Base-by-base conservation (phyloP, 176 grass and related monocot species). In the Phoenix dactylifera region DNA sequence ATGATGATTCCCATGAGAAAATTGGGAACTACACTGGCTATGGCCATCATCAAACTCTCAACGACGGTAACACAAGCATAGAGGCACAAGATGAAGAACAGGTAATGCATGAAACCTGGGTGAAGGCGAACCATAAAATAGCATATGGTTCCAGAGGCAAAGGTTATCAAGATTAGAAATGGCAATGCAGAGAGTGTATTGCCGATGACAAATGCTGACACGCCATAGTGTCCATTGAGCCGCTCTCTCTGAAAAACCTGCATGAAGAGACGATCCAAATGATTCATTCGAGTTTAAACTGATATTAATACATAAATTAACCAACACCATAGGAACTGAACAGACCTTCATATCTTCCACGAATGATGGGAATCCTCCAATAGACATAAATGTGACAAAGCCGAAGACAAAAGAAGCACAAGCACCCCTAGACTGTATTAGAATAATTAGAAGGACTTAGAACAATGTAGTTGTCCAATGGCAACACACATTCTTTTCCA, bases 301-400 rank as follows among this genome's bases (percentile, higher is more conserved):
- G 9, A 14, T 44, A 44, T 44, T 14, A 44, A 44, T 44, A 9
- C 3, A 12, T 44, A 44, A 44, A 44, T 44, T 12, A 44, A 12
- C 35, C 9, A 44, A 63, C 3, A 15, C 23, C 10, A 4, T 50
- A 24, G 18, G 16, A 23, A 16, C 52, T 26, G 54, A 62, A 51
- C n/a, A 17, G 7, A 98, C 94, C 94, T 99, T 99, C 94, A 99
- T 99, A 77, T 99, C 94, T 81, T 99, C 94, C 6, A 99, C 94
- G 49, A 99, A 99, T 4, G 94, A 99, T 64, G 94, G 94, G 26
- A 99, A 99, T 65, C 94, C 94, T 81, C 94, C 94, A 50, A 99
- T 99, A 17, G 94, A 99, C 94, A 99, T 99, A 65, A 99, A 99
- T 17, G 94, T 99, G 39, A 99, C 88, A 12, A 99, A 99, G 56